Evolutionary conservation across 1,284 basidiomycete genomes (phyloP), one percentile per base, ranked within the genome.

Genomic region (Tilletia caries): DNA sequence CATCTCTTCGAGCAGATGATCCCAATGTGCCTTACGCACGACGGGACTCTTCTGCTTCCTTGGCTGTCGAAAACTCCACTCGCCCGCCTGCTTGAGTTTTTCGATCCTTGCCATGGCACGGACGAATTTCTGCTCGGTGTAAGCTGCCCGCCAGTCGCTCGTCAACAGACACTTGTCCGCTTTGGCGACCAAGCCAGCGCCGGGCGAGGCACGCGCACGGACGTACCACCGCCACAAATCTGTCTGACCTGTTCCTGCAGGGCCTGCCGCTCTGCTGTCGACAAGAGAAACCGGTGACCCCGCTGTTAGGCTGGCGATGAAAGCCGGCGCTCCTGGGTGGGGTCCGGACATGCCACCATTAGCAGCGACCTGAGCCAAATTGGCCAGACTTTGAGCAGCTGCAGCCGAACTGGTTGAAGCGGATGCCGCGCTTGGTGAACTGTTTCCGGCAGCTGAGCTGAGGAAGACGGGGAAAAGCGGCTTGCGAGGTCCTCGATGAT

Each of bases 1-100:
- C 93, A 98, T 93, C 85, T 98, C 96, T 72, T 98, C 96, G 81
- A 98, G 85, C 34, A 98, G 86, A 83, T 94, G 92, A 83, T 98
- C 96, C 92, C 93, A 95, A 78, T 98, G 94, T 0, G 91, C 89
- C 84, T 98, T 98, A 4, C 87, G 86, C 43, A 92, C 84, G 1
- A 89, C 88, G 8, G 93, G 92, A 8, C 89, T 91, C 67, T 92
- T 88, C 77, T 95, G 92, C 84, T 95, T 96, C 85, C 96, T 97
- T 0, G 93, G 92, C 79, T 99, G 96, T 64, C 95, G 87, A 80
- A 96, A 92, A 78, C 91, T 92, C 96, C 96, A 99, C 34, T 89
- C 86, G 1, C 90, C 91, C 15, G 88, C 87, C 20, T 89, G 87
- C 84, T 97, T 96, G 73, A 97, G 87, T 64, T 86, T 84, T 72